Percentiles rank a stretch among this genome's conserved stretches.
phyloP scores from a whole-genome alignment of 1,139 yeast species.

The Geotrichum reessii region DNA sequence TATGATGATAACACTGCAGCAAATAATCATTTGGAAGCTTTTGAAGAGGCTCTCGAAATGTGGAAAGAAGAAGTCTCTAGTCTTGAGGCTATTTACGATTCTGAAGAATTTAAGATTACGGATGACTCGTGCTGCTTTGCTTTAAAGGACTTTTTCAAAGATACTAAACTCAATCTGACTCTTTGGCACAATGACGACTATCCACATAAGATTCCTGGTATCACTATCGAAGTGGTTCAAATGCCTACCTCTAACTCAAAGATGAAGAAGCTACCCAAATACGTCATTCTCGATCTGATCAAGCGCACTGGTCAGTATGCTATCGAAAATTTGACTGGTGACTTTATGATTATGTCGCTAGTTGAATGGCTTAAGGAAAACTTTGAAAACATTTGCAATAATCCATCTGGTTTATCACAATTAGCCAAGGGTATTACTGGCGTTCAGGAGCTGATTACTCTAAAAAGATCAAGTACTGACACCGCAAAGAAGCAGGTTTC shows the following conservation, averaged over 20 bases:
- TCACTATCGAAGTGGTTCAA: conserved; percentile 25
- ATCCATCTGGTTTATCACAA: conserved; percentile 66
- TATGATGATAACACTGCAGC: conserved; percentile 22
- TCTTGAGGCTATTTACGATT: conserved; percentile 50
- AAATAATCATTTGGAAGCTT: conserved; percentile 3
- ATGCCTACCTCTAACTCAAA: conserved; percentile 34
- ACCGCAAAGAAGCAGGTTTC: not conserved
- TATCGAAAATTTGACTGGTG: conserved; percentile 51
- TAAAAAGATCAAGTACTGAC: not conserved
- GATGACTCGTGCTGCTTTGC: conserved; percentile 18
- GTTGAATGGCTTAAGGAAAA: conserved; percentile 73
- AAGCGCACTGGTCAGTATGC: conserved; percentile 40
- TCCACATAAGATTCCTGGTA: conserved; percentile 34
- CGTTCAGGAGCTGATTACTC: conserved; percentile 22
- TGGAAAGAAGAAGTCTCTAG: conserved; percentile 83
- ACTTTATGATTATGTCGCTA: conserved; percentile 58
- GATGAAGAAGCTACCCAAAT: conserved; percentile 50
- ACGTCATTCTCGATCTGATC: conserved; percentile 62
- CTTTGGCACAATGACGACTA: conserved; percentile 23
- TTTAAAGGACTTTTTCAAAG: conserved; percentile 13
- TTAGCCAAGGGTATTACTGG: conserved; percentile 38
- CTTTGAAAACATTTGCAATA: conserved; percentile 49
- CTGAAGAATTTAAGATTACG: conserved; percentile 12
- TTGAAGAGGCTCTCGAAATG: conserved; percentile 29
- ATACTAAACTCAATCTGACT: conserved; percentile 19